Evolutionary conservation across 441 rosid species (phyloP), one percentile per base, ranked within the genome.

Genomic region (Melianthus villosus): DNA sequence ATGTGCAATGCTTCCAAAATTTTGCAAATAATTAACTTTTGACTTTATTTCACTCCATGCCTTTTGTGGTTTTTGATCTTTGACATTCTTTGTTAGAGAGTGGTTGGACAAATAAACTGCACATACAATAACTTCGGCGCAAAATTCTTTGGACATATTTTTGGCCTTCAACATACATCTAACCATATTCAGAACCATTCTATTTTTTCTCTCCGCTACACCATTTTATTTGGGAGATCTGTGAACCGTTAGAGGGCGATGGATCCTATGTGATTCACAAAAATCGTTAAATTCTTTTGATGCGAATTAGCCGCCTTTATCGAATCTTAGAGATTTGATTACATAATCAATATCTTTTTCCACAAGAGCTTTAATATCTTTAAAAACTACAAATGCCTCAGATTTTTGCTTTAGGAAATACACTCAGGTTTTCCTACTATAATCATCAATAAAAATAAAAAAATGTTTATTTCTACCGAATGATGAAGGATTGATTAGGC

Each of bases 401-500:
- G 7, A 34, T 6, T 58, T 45, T 0, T 26, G 5, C 4, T 26
- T 22, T 7, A 34, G 15, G 3, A 52, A 46, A 7, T 46, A 45
- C 0, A 41, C 31, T 35, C 41, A 52, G 0, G 35, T 23, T 10
- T 59, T 59, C 0, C 18, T 1, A 6, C 16, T 23, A 13, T 7
- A 54, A 13, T 49, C 34, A 49, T 49, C 49, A 22, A 50, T 54
- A 8, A 60, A 48, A 0, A 34, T 5, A 0, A 54, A 12, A 7
- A 54, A 39, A 6, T 44, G 50, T 2, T 13, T 40, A 2, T 28
- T 50, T 1, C 40, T 28, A 9, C 53, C 15, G 16, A 13, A 1
- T 0, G 46, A 55, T 0, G 4, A 0, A 8, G 39, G 35, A 0
- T 19, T 49, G 16, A 45, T 44, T 0, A 32, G 57, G 0, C 49